Evolutionary conservation across 345 rosid species (phyloP).

Genomic region (Corchorus capsularis): DNA sequence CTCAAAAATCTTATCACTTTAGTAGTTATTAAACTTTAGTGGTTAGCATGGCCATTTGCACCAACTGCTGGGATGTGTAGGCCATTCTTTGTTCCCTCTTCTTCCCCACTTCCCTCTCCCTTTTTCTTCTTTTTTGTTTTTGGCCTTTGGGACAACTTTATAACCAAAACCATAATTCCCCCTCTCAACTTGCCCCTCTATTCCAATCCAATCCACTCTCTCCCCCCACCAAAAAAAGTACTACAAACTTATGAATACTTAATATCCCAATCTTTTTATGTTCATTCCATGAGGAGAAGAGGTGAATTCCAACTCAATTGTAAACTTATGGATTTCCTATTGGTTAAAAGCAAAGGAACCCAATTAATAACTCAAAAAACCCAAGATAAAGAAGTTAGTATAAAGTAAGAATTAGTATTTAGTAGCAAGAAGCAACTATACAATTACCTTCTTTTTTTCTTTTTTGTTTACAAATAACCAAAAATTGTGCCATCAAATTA

Average conservation of each 20-base stretch:
- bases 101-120: background rate
- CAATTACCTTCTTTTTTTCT: background rate
- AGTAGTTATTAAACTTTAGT: constrained; percentile 49
- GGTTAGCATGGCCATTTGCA: constrained; percentile 44
- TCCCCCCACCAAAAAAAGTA: background rate
- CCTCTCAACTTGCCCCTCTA: background rate
- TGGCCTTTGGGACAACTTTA: background rate
- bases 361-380: background rate
- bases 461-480: constrained; percentile 4
- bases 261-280: background rate
- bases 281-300: too few relatives aligned
- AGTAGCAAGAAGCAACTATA: constrained; percentile 13
- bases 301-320: too few relatives aligned
- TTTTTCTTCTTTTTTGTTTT: too few relatives aligned
- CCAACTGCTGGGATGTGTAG: constrained; percentile 44
- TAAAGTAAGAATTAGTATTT: background rate
- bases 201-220: too few relatives aligned
- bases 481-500: background rate
- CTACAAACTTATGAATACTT: too few relatives aligned
- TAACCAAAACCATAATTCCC: background rate
- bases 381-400: background rate
- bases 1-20: constrained; percentile 38
- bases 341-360: too few relatives aligned
- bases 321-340: too few relatives aligned
- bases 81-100: constrained; percentile 27